Evolutionary conservation across 192 early-diverging fungal genomes (phyloP), one percentile per base, ranked within the genome.

Genomic region (Coemansia umbellata): DNA sequence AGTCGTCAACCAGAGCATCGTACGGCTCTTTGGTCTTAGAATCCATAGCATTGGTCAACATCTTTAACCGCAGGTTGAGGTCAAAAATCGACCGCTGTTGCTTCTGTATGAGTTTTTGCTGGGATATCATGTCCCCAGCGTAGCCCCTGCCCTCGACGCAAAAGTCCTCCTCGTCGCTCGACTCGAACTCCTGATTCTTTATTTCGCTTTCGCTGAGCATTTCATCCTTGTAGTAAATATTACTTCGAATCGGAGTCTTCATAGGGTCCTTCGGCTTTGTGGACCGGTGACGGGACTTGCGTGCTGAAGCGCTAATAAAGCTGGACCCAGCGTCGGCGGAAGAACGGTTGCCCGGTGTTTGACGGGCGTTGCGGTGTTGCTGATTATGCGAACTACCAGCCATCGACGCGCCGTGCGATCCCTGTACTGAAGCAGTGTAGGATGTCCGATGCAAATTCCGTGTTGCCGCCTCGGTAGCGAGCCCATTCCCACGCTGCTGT

Each of bases 161-260:
- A 60, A 68, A 75, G 43, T 75, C 57, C 37, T 75, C 72, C 21
- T 75, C 72, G 48, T 75, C 72, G 57, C 72, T 75, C 13, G 72
- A 75, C 51, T 32, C 27, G 23, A 75, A 75, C 30, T 75, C 72
- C 57, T 75, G 65, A 53, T 53, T 56, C 43, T 56, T 60, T 1
- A 75, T 17, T 22, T 75, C 72, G 57, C 49, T 56, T 6, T 75
- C 65, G 65, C 49, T 63, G 11, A 75, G 51, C 65, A 50, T 59
- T 61, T 75, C 72, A 18, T 59, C 56, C 52, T 60, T 55, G 60
- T 68, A 42, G 40, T 57, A 64, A 55, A 64, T 59, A 57, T 75
- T 75, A 57, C 72, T 75, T 33, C 60, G 60, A 24, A 75, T 75
- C 3, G 65, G 60, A 35, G 72, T 60, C n/a, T 55, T 47, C 6